Conservation (phyloP, 2,329 filamentous ascomycete genomes). For the Aureobasidium subglaciale region DNA sequence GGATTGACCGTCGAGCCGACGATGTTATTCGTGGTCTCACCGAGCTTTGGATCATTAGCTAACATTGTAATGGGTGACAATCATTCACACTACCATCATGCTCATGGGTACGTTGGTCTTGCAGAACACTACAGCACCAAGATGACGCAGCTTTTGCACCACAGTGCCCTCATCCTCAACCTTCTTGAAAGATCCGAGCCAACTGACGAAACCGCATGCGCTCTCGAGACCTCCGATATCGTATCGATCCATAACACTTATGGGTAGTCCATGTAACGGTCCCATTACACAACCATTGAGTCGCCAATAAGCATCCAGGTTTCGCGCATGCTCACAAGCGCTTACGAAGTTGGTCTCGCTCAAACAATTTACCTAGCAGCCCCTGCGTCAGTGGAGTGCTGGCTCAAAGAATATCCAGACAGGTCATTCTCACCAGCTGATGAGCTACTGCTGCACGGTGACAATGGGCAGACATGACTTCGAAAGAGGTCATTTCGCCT, state of each 20-base stretch:
- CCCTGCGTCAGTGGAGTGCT: too few species aligned
- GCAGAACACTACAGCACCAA: constrained; percentile 18
- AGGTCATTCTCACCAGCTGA: constrained; percentile 6
- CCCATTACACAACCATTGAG: constrained; percentile 5
- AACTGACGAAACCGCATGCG: constrained; percentile 16
- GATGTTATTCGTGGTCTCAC: constrained; percentile 20
- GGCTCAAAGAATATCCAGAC: too few species aligned
- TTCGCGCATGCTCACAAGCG: constrained; percentile 6
- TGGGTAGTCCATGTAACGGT: constrained; percentile 18
- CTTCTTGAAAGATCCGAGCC: constrained; percentile 14
- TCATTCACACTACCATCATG: constrained; percentile 13
- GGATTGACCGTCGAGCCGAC: constrained; percentile 19
- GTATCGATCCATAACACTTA: constrained; percentile 19
- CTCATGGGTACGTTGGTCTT: constrained; percentile 21
- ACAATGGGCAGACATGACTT: constrained; percentile 4
- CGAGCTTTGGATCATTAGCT: constrained; percentile 15
- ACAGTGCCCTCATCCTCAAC: constrained; percentile 16
- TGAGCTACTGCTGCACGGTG: constrained; percentile 14
- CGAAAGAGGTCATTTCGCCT: not conserved
- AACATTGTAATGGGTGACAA: too few species aligned
- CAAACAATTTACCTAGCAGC: constrained; percentile 15
- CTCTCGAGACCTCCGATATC: constrained; percentile 18
- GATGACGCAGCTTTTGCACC: constrained; percentile 12
- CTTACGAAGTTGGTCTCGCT: constrained; percentile 15
- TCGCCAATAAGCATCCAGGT: constrained; percentile 16